Percentiles rank a stretch among this genome's conserved stretches.
Evolutionary conservation across 129 eudicot species (phyloP).

Genomic region (Centrapalus pauciflorus): DNA sequence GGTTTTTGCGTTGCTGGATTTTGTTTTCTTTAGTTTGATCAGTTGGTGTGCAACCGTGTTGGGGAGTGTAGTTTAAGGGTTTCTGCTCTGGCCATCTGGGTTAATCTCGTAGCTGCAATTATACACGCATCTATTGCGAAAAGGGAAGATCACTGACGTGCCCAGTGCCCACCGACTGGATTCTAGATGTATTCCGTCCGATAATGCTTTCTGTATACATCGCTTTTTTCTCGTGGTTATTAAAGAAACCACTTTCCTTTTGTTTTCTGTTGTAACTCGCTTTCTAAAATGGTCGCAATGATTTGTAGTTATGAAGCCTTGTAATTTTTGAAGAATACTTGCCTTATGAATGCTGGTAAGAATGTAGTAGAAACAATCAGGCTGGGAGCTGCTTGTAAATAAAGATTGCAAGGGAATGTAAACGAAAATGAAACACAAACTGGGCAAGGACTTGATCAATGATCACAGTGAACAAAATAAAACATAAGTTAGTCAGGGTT

Average conservation of each 20-base stretch:
- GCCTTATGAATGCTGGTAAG: background rate
- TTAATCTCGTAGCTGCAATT: background rate
- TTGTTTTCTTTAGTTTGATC: background rate
- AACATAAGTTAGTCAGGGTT: background rate
- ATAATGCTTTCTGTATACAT: background rate
- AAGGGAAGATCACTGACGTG: background rate
- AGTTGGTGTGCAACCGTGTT: background rate
- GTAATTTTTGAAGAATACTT: background rate
- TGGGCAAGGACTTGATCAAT: background rate
- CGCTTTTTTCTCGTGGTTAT: background rate
- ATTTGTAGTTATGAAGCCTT: background rate
- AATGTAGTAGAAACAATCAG: background rate
- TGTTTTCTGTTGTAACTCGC: background rate
- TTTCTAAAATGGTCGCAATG: background rate
- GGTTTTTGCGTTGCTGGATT: slow-evolving; percentile 7
- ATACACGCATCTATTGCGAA: background rate
- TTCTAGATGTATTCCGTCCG: background rate
- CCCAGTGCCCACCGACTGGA: background rate
- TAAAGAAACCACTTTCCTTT: background rate
- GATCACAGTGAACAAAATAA: background rate
- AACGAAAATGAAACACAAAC: background rate
- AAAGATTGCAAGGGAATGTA: background rate
- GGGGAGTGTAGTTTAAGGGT: slow-evolving; percentile 7
- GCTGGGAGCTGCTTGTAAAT: background rate
- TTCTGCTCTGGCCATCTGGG: no score